phyloP scores from a whole-genome alignment of 129 eudicot species.

The Flaveria linearis region DNA sequence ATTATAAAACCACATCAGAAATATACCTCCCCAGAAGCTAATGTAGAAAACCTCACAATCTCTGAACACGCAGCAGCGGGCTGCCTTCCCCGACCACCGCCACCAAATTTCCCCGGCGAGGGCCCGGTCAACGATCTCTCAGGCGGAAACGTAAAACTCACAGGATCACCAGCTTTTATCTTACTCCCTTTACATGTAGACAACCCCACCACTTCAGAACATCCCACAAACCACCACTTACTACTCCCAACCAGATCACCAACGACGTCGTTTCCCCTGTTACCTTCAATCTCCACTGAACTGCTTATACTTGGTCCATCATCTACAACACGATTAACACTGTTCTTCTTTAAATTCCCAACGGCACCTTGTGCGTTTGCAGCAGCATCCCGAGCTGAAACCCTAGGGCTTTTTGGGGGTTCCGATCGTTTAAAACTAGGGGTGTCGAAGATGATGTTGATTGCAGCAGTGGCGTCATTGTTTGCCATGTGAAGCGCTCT shows the following conservation, averaged over 20 bases:
- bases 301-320: constrained; percentile 12
- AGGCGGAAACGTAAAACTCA: constrained; percentile 59
- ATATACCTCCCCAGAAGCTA: constrained; percentile 75
- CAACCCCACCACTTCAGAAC: constrained; percentile 65
- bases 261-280: constrained; percentile 17
- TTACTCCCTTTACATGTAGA: constrained; percentile 93
- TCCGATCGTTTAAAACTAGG: constrained; percentile 59
- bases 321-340: not conserved
- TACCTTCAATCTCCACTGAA: constrained; percentile 12
- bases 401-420: constrained; percentile 39
- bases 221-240: constrained; percentile 91
- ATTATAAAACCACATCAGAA: not conserved
- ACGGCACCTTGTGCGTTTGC: constrained; percentile 16
- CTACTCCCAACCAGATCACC: constrained; percentile 28
- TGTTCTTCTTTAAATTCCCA: constrained; percentile 19
- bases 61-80: constrained; percentile 64
- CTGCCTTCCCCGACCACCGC: constrained; percentile 71
- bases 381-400: constrained; percentile 6
- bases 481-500: constrained; percentile 98
- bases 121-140: constrained; percentile 43
- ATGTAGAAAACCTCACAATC: constrained; percentile 85
- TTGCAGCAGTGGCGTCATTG: constrained; percentile 85
- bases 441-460: constrained; percentile 82
- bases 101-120: constrained; percentile 55
- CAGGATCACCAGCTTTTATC: constrained; percentile 63